Evolutionary conservation across 306 rosid genomes (phyloP), one percentile per base, ranked within the genome.

Genomic region (Prosopis cineraria): DNA sequence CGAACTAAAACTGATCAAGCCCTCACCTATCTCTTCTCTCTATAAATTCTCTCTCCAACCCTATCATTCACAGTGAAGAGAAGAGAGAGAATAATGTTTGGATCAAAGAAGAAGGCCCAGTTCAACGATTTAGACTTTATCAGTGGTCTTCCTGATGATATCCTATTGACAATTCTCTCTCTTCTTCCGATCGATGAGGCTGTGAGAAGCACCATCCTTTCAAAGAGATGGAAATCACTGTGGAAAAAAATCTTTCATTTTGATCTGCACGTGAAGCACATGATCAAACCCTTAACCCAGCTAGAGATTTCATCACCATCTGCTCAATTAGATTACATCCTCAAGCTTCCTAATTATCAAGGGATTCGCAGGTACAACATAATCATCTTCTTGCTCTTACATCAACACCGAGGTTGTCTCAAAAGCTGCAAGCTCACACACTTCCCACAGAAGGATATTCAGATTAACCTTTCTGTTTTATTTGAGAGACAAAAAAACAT

Each of bases 131-230:
- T 16, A 52, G 64, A 72, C n/a, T 5, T 22, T 22, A 55, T 73
- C 24, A 37, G 66, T n/a, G 4, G 3, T 43, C 70, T 78, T 53
- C 76, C 70, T 5, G 6, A 43, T 12, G 66, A 69, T 0, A 5
- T 78, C 12, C 11, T 69, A 10, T 12, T 8, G 6, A 7, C 0
- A 19, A 58, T 78, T 44, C 48, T 78, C 63, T 41, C 76, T 31
- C 37, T 10, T 20, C 81, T 78, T 70, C 22, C 62, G 0, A 0
- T 78, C 0, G 76, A 41, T 10, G 76, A 69, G 7, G 62, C 60
- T 0, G 76, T 45, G 14, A 69, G 76, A 58, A 69, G 22, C 6
- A 69, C 76, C 63, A 43, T 70, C 27, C 37, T 78, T 4, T 41
- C 76, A 3, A 69, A 69, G 29, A 27, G 60, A n/a, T 69, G 81